phyloP scores from a whole-genome alignment of 2,329 filamentous ascomycete species.

The Penicillium sp. region DNA sequence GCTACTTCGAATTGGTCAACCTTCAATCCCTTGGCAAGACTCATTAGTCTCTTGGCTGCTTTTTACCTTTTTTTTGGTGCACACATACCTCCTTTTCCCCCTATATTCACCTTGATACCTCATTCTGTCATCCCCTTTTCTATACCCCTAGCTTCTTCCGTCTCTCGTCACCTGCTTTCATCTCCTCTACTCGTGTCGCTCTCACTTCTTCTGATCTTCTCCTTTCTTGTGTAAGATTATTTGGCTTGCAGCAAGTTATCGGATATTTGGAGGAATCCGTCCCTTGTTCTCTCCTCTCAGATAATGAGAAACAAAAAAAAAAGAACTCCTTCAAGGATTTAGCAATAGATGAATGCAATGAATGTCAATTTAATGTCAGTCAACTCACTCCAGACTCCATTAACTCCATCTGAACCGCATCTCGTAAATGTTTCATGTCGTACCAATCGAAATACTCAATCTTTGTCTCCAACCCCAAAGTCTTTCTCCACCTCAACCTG shows the following conservation, averaged over 20 bases:
- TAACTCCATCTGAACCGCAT: not conserved
- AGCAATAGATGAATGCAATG: conserved; percentile 9
- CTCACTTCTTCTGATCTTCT: not conserved
- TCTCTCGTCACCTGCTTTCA: not conserved
- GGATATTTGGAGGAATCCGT: not conserved
- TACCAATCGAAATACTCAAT: conserved; percentile 23
- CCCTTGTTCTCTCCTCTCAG: not conserved
- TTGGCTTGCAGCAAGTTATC: not conserved
- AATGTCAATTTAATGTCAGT: not conserved
- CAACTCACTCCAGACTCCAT: not conserved
- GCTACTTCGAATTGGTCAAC: conserved; percentile 77
- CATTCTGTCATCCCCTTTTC: not conserved
- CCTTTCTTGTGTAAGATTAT: not conserved
- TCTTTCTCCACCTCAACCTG: conserved; percentile 46
- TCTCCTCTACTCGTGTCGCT: not conserved
- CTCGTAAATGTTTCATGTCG: not conserved
- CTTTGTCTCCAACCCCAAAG: conserved; percentile 40
- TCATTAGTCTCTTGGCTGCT: conserved; percentile 19
- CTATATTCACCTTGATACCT: not conserved
- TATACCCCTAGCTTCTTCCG: not conserved
- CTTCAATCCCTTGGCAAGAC: conserved; percentile 72
- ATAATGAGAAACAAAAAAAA: not conserved
- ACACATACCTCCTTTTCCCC: conserved; percentile 1
- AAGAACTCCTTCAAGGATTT: not conserved
- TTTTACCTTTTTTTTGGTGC: not conserved